Evolutionary conservation across 169 alveolate genomes (phyloP).

Genomic region (Eimeria sp.): DNA sequence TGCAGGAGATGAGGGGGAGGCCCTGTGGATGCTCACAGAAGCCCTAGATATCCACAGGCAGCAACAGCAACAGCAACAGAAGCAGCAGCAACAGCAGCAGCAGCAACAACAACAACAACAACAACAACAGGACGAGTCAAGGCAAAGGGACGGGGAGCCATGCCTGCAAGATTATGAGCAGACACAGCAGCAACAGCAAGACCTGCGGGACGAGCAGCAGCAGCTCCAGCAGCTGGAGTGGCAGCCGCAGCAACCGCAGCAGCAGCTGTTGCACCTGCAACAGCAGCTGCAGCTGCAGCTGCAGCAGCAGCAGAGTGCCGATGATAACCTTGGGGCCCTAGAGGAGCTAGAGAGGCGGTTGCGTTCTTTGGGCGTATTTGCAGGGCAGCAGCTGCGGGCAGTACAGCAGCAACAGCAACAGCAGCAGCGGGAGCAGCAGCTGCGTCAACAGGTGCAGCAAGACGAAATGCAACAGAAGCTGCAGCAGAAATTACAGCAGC

Average conservation of each 20-base stretch:
- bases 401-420: conserved; percentile 52
- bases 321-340: conserved; percentile 29
- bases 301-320: conserved; percentile 22
- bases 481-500: conserved; percentile 34
- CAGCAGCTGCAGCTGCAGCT: conserved; percentile 14
- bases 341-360: conserved; percentile 5
- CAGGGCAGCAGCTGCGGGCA: conserved; percentile 59
- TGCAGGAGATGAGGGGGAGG: conserved; percentile 50
- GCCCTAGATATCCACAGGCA: conserved; percentile 14
- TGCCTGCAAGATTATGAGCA: neutral
- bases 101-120: too few relatives aligned
- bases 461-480: conserved; percentile 11
- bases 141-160: neutral
- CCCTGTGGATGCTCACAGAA: conserved; percentile 1
- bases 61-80: conserved; percentile 33
- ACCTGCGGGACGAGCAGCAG: conserved; percentile 7
- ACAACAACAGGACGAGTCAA: neutral
- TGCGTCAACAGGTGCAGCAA: conserved; percentile 26
- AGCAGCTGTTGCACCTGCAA: neutral
- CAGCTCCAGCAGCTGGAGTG: neutral
- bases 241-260: neutral
- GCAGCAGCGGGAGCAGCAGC: conserved; percentile 32
- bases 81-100: conserved; percentile 17
- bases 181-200: conserved; percentile 23
- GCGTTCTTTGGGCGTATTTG: conserved; percentile 18